Evolutionary conservation across 2,329 filamentous ascomycete species (phyloP), one percentile per base, ranked within the genome.

Genomic region (Claviceps humidiphila): DNA sequence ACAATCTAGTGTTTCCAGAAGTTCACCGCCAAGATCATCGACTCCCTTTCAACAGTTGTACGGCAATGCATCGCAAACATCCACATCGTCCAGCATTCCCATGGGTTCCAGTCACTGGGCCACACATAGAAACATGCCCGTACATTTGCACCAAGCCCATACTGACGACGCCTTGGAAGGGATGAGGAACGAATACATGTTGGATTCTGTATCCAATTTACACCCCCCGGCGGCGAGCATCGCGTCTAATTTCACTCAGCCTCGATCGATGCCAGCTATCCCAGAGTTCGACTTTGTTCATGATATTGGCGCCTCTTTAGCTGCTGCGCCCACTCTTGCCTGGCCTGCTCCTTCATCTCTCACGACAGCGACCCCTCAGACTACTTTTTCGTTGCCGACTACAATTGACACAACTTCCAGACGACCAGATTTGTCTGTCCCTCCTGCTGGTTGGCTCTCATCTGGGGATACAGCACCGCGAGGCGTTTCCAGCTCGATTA

Each of bases 341-440:
- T 67, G 64, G 60, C 64, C 65, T 38, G 72, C 73, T 30, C 61
- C 59, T 48, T 67, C 73, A 8, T 65, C 65, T 5, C 71, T 72
- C 64, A 59, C 67, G 3, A 74, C 73, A 3, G 74, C 74, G 13
- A 64, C 70, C n/a, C 66, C 73, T 7, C 71, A 71, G 45, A 75
- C 73, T 60, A 66, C 64, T 24, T 76, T 71, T 56, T 76, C 74
- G 2, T 73, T 74, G 2, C 69, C 58, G 9, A 58, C 72, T 17
- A 17, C 43, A 22, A 20, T 52, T 11, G 24, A 46, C 16, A 26
- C 41, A 8, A 9, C 22, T 41, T 22, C 40, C 9, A 45, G 47
- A n/a, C 30, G 48, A 22, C 71, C 72, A 6, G 71, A 72, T 14
- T 64, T 61, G 45, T 59, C 64, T 24, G n/a, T 55, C 1, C 46